Evolutionary conservation across 306 rosid species (phyloP).

Genomic region (Gynostemma pentaphyllum): DNA sequence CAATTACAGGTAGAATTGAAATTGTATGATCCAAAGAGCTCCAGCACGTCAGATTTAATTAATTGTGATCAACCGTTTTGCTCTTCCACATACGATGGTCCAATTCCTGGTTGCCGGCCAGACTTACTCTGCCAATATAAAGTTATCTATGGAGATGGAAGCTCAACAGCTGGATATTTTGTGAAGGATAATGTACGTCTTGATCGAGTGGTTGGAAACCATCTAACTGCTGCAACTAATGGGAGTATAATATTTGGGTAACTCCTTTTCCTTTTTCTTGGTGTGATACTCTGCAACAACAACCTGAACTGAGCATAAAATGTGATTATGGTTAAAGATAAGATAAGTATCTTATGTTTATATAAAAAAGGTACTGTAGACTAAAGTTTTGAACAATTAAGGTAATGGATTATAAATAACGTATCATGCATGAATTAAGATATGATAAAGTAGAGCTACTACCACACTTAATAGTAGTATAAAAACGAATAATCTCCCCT

Average conservation of each 20-base stretch:
- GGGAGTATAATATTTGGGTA: conserved; percentile 65
- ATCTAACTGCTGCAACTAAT: conserved; percentile 18
- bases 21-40: conserved; percentile 43
- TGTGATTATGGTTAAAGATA: neutral
- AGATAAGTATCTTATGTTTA: neutral
- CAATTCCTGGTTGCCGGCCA: conserved; percentile 40
- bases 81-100: conserved; percentile 35
- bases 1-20: conserved; percentile 51
- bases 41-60: conserved; percentile 42
- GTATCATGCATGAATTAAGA: neutral
- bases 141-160: conserved; percentile 81
- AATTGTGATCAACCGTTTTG: conserved; percentile 58
- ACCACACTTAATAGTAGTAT: too few species aligned
- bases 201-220: conserved; percentile 33
- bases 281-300: neutral
- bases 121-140: conserved; percentile 44
- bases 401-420: neutral
- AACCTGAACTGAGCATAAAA: neutral
- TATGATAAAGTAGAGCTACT: neutral
- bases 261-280: conserved; percentile 16
- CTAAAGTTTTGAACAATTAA: neutral
- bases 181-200: conserved; percentile 56
- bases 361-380: neutral
- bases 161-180: conserved; percentile 57
- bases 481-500: neutral